Base-by-base conservation (phyloP, 345 rosid species). In the Populus tremula region DNA sequence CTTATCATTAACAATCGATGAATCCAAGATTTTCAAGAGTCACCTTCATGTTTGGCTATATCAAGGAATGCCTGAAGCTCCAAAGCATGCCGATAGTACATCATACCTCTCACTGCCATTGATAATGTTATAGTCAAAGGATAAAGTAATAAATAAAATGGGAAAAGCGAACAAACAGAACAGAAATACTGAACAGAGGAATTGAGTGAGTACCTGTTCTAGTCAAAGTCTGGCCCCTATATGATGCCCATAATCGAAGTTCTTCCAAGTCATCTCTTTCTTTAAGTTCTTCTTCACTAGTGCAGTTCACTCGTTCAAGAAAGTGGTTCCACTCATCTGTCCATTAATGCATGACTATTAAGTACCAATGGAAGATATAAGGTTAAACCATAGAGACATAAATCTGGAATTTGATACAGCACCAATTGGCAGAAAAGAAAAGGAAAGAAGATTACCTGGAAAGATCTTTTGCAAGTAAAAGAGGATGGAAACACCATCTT, bases 1-100 rank as follows among this genome's bases (percentile, higher is more conserved):
- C 31, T 18, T 20, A 17, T 54, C 20, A 54, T 38, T 38, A 10
- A 67, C 27, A 70, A 67, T 54, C 6, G 27, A 79, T 5, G 36
- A 50, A 29, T 11, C 59, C 67, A 45, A 41, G 72, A 73, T 25
- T 56, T 69, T 20, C 17, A 49, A 50, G 53, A 64, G 16, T 41
- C 76, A 94, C 99, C 99, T 89, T 96, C 99, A 79, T 92, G 90
- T 82, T 84, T 86, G 77, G 98, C 99, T 98, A 96, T 96, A 84
- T 96, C 99, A 82, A 96, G 97, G 86, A 96, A 96, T 74, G 99
- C 95, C 86, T 96, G 99, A 77, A 96, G 97, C 86, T 96, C 98
- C 94, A 96, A 88, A 41, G 99, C 99, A 87, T 88, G 91, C 47
- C 98, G 90, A 82, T 88, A 90, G 84, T 96, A 96, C 99, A 96